These are phyloP conservation scores for Kokia cookei DNA, from an alignment of 441 rosid genomes.

Conservation along the genomic window DNA sequence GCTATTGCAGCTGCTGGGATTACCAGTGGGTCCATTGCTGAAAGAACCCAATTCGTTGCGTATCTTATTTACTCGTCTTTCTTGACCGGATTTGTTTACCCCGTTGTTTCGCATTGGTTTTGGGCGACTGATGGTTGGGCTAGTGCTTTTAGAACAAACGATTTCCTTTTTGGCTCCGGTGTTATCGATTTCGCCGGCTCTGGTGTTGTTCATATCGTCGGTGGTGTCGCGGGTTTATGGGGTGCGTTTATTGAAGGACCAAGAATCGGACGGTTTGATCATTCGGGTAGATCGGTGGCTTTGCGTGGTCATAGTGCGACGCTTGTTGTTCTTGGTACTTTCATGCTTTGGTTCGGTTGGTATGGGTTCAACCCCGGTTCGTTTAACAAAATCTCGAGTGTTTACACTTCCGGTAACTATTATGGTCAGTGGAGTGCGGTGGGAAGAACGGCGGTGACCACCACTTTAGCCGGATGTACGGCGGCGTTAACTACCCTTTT, in stretches of 20 bases:
- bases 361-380: slow-evolving; percentile 87
- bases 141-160: slow-evolving; percentile 24
- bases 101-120: slow-evolving; percentile 75
- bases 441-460: slow-evolving; percentile 84
- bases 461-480: slow-evolving; percentile 71
- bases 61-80: slow-evolving; percentile 62
- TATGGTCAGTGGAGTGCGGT: slow-evolving; percentile 86
- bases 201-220: slow-evolving; percentile 72
- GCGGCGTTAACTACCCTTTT: slow-evolving; percentile 83
- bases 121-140: slow-evolving; percentile 77
- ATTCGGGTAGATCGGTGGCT: slow-evolving; percentile 36
- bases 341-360: slow-evolving; percentile 91
- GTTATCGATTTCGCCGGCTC: slow-evolving; percentile 78
- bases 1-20: slow-evolving; percentile 82
- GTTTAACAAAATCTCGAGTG: slow-evolving; percentile 41
- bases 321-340: slow-evolving; percentile 77
- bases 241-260: slow-evolving; percentile 84
- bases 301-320: slow-evolving; percentile 82
- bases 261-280: slow-evolving; percentile 62
- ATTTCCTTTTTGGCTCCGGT: slow-evolving; percentile 32
- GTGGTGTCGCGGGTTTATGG: slow-evolving; percentile 67
- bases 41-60: slow-evolving; percentile 67
- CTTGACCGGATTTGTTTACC: slow-evolving; percentile 67
- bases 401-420: slow-evolving; percentile 30
- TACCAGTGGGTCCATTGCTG: slow-evolving; percentile 70